Evolutionary conservation across 2,329 filamentous ascomycete genomes (phyloP).

Genomic region (Elsinoe ampelina): DNA sequence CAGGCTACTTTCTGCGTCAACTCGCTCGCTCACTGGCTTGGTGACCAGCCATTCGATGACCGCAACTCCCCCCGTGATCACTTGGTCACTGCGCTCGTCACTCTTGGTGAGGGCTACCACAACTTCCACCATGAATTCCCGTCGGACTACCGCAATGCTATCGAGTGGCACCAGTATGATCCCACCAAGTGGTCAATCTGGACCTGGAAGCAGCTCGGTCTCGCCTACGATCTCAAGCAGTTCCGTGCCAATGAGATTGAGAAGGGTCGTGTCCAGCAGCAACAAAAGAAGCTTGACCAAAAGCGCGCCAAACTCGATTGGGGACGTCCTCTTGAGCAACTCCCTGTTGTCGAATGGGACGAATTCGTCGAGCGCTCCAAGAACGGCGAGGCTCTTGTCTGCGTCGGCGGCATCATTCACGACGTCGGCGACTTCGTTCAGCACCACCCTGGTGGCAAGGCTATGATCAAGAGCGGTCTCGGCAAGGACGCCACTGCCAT

Average conservation of each 20-base stretch:
- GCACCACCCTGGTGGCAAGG: constrained; percentile 83
- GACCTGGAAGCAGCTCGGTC: constrained; percentile 72
- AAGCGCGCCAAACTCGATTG: constrained; percentile 75
- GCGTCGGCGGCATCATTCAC: constrained; percentile 76
- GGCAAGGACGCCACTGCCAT: constrained; percentile 84
- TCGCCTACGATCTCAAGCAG: constrained; percentile 80
- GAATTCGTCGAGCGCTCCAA: constrained; percentile 71
- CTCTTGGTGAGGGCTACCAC: constrained; percentile 83
- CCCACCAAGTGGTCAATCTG: constrained; percentile 87
- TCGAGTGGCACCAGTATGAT: constrained; percentile 85
- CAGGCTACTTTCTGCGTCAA: constrained; percentile 92
- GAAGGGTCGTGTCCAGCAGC: constrained; percentile 79
- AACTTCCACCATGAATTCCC: constrained; percentile 96
- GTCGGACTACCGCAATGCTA: constrained; percentile 85
- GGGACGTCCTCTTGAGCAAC: constrained; percentile 75
- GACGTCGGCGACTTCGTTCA: constrained; percentile 78
- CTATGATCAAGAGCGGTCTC: constrained; percentile 70
- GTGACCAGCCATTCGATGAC: constrained; percentile 87
- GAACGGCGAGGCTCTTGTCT: constrained; percentile 66
- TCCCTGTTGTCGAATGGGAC: constrained; percentile 79
- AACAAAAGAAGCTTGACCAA: constrained; percentile 88
- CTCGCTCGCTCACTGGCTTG: constrained; percentile 82
- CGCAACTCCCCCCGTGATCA: constrained; percentile 85
- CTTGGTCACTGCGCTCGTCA: constrained; percentile 74
- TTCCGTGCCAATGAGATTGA: constrained; percentile 89